Evolutionary conservation across 306 rosid species (phyloP), one percentile per base, ranked within the genome.

Genomic region (Prunus mongolica): DNA sequence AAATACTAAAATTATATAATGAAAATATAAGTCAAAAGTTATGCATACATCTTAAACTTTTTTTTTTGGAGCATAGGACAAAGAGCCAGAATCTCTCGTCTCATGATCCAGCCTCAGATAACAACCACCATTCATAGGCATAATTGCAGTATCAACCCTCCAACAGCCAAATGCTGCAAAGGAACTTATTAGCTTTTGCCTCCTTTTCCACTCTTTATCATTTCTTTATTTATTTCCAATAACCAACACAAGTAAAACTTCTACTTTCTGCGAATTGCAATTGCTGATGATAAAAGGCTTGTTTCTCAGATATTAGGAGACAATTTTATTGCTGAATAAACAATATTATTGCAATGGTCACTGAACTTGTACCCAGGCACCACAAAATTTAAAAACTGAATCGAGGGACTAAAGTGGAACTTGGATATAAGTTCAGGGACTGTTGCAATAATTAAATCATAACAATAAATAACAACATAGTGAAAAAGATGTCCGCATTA

Each of bases 161-260:
- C 12, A 57, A 28, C 58, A 77, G 67, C 74, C 69, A 69, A 68
- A 19, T 27, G 70, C 46, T 68, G 46, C 34, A 19, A n/a, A 38
- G 19, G 47, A 32, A 44, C 22, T 13, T n/a, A 15, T 20, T 14
- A 68, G n/a, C 55, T 28, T 77, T 34, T 13, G 50, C 49, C 69
- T 57, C 38, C 3, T 45, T 56, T 32, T 46, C 28, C 34, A 34
- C 51, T 7, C 69, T 68, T 34, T 14, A 60, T 14, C 3, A 50
- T 47, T 67, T 41, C 4, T 68, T 46, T 51, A n/a, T 68, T 24
- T 68, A 51, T 27, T 69, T 30, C 65, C 38, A 22, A 60, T 28
- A 62, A 14, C 20, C 4, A 15, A 62, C 22, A 6, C 49, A 65
- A 34, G 18, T 65, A 65, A 20, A 38, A 65, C 34, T 34, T 63